Evolutionary conservation across 768 basidiomycete species (phyloP), one percentile per base, ranked within the genome.

Genomic region (Leccinum incarnatum): DNA sequence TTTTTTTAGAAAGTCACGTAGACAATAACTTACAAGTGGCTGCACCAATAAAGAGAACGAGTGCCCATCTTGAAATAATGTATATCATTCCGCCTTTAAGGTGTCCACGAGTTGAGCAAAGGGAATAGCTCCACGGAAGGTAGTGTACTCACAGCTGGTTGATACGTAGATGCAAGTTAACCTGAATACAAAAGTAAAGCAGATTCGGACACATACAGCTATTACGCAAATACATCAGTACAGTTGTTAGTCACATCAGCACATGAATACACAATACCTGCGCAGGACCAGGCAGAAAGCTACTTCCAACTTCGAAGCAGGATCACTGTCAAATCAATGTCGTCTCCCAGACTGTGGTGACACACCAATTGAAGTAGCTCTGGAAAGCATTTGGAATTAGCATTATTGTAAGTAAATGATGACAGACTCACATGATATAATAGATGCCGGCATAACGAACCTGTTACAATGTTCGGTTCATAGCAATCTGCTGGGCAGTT

Each of bases 401-500:
- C 23, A n/a, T 25, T 50, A 10, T 7, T 2, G 27, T 17, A 34
- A 14, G 23, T 23, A 1, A 17, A 29, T 23, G 2, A 17, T 4
- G 23, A 45, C 56, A n/a, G 17, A 14, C 29, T 30, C 34, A 66
- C 64, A 40, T n/a, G 21, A 52, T 29, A 6, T 11, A 12, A 9
- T 49, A 59, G 21, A 59, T 57, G 12, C 65, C 60, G 6, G 14
- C 23, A 23, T 66, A 66, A 19, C 65, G 65, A 19, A 51, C 27
- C 65, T 65, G 32, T 23, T 9, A 19, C 6, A 3, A 21, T 0
- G 36, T 19, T 27, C 27, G 40, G 21, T 30, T n/a, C 25, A 14
- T 1, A 10, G 6, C 2, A 9, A 27, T 21, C 27, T 29, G 2
- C 27, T 14, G 19, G 15, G 12, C 12, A 49, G 29, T 21, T 29